Base-by-base conservation (phyloP, 306 rosid genomes). In the Gastrolobium villosum region DNA sequence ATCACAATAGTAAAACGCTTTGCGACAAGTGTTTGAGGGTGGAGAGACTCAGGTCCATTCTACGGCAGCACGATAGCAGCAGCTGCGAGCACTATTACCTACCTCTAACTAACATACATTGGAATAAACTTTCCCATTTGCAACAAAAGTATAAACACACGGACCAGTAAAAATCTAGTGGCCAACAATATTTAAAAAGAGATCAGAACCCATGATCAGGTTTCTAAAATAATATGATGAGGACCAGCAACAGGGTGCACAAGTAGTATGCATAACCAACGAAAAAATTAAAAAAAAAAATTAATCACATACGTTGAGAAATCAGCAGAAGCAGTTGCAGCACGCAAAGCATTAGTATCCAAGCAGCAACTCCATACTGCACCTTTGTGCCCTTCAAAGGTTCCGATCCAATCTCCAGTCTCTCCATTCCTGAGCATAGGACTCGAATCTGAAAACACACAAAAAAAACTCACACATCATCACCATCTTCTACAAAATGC, bases 321-420 rank as follows among this genome's bases (percentile, higher is more conserved):
- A 85, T 96, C 99, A 30, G 99, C 99, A 11, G 99, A 96, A 65
- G 93, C 99, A 80, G 97, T 88, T 20, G 99, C 99, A 46, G 98
- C 99, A 36, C 93, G 97, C 48, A 96, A 87, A 14, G 99, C 98
- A 77, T 88, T 93, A 43, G 97, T 89, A 81, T 93, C 99, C 93
- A 96, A 80, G 82, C 97, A 90, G 88, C 99, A 96, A 77, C 99
- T 96, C 99, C 99, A 96, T 3, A 96, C 99, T 0, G 99, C 99
- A 79, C 99, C 99, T 83, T 96, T 96, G 80, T 96, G 99, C 36
- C 99, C 99, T 85, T 93, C 96, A 85, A 93, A 96, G 6, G 99
- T 96, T 44, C 99, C 99, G 75, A 96, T 91, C 99, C 99, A 96
- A 77, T 96, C 99, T 56, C 99, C 99, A 39, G 97, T 93, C 83